Conservation (phyloP, 805 yeast species). For the Limtongozyma cylindracea region DNA sequence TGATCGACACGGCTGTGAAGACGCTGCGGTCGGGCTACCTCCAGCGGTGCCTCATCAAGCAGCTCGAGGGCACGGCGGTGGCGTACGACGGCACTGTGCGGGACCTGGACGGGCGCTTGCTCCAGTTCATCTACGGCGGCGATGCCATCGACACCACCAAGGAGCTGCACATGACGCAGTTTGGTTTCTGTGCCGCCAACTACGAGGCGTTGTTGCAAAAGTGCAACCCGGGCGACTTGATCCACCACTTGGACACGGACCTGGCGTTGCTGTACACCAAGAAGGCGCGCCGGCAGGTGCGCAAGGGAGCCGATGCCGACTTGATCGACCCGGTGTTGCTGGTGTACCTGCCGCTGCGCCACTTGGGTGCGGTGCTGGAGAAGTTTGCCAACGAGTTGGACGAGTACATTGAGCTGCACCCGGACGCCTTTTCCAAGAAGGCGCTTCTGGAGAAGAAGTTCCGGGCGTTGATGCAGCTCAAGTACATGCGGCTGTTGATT, state of each 20-base stretch:
- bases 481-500: slow-evolving; percentile 87
- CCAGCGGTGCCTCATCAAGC: slow-evolving; percentile 96
- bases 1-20: slow-evolving; percentile 97
- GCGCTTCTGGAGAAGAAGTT: slow-evolving; percentile 59
- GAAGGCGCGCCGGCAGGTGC: slow-evolving; percentile 49
- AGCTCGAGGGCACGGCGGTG: slow-evolving; percentile 88
- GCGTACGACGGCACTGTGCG: slow-evolving; percentile 89
- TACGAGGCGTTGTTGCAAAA: slow-evolving; percentile 67
- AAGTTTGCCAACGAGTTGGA: slow-evolving; percentile 67
- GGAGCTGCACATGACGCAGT: slow-evolving; percentile 84
- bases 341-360: slow-evolving; percentile 67
- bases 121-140: slow-evolving; percentile 95
- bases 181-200: slow-evolving; percentile 80
- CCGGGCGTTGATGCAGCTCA: slow-evolving; percentile 91
- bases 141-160: slow-evolving; percentile 87
- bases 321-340: slow-evolving; percentile 69
- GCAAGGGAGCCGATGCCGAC: slow-evolving; percentile 31
- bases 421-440: slow-evolving; percentile 24
- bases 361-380: slow-evolving; percentile 84
- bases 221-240: slow-evolving; percentile 58
- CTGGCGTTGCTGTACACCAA: slow-evolving; percentile 60
- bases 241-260: slow-evolving; percentile 60
- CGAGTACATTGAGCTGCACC: slow-evolving; percentile 28
- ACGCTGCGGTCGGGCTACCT: slow-evolving; percentile 95
- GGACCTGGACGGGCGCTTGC: slow-evolving; percentile 80